Conservation (phyloP, 441 rosid species). For the Pelargonium myrrhifolium region DNA sequence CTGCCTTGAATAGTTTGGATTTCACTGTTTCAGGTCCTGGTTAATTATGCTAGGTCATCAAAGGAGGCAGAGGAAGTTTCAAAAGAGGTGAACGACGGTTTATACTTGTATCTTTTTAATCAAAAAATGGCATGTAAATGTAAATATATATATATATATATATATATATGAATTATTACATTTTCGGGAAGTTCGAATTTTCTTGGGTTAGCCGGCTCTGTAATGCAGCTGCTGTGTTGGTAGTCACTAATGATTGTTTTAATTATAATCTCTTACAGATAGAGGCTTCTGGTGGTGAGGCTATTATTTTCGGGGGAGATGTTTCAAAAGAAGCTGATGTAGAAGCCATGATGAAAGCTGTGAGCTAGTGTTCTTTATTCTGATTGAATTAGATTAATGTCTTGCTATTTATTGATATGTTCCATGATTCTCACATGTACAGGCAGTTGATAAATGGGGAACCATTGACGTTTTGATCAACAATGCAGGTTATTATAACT, state of each 20-base stretch:
- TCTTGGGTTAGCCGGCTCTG: not conserved
- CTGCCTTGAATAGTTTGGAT: not conserved
- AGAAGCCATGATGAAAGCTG: conserved; percentile 88
- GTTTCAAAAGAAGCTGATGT: conserved; percentile 86
- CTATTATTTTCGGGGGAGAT: conserved; percentile 89
- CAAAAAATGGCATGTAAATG: too few species aligned
- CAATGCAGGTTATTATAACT: conserved; percentile 60
- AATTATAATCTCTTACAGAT: conserved; percentile 42
- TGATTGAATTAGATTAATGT: conserved; percentile 7
- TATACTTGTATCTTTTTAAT: not conserved
- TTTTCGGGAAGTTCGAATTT: not conserved
- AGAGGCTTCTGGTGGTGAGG: conserved; percentile 78
- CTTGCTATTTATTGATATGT: not conserved
- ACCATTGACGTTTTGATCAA: conserved; percentile 80
- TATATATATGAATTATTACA: not conserved
- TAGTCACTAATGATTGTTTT: conserved; percentile 2
- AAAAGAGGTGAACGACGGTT: conserved; percentile 44
- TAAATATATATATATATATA: too few species aligned
- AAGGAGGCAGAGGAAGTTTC: conserved; percentile 90
- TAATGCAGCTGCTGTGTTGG: conserved; percentile 1
- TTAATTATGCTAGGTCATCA: conserved; percentile 88
- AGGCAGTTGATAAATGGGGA: conserved; percentile 95
- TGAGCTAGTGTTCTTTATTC: conserved; percentile 31
- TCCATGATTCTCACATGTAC: conserved; percentile 25
- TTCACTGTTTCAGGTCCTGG: conserved; percentile 60